Evolutionary conservation across 345 rosid species (phyloP), one percentile per base, ranked within the genome.

Genomic region (Gossypium ekmanianum): DNA sequence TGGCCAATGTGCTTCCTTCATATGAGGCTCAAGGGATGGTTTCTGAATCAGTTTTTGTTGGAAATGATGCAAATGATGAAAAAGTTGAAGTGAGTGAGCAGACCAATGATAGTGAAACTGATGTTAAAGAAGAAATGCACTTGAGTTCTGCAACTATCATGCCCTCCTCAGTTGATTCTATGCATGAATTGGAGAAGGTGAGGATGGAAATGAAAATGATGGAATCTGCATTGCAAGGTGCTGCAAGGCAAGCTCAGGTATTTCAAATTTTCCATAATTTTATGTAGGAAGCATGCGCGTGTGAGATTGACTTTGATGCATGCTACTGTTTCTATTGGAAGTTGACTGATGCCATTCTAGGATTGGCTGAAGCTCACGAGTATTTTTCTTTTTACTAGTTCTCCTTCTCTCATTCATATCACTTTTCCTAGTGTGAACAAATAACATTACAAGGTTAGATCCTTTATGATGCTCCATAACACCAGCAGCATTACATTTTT

Each of bases 241-340:
- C 99, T 85, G 98, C 98, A 74, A 93, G 97, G 85, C 99, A 93
- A 92, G 90, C 99, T 67, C 98, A 96, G 99, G 99, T 95, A 90
- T 79, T 74, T 81, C 9, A 47, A 74, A 9, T 48, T 27, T 29
- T 10, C 54, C 5, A 41, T 70, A 24, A 61, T 34, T 71, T 77
- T 71, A 54, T 22, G 62, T 58, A 58, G 29, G 62, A 58, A 58
- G 14, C 13, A 58, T 57, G 34, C 63, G 11, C 16, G 5, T 58
- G 63, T 58, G 63, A 20, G 63, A 24, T 58, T 22, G 63, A 58
- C 34, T 24, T 58, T 34, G 12, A 22, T 58, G 63, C 34, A 24
- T 22, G 9, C 34, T 34, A 27, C 41, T 55, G 61, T 63, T 50
- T n/a, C 16, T 34, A 20, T 39, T n/a, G 13, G 59, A 20, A 72